Conservation (phyloP, 2,329 filamentous ascomycete species). For the Trichophyton equinum region DNA sequence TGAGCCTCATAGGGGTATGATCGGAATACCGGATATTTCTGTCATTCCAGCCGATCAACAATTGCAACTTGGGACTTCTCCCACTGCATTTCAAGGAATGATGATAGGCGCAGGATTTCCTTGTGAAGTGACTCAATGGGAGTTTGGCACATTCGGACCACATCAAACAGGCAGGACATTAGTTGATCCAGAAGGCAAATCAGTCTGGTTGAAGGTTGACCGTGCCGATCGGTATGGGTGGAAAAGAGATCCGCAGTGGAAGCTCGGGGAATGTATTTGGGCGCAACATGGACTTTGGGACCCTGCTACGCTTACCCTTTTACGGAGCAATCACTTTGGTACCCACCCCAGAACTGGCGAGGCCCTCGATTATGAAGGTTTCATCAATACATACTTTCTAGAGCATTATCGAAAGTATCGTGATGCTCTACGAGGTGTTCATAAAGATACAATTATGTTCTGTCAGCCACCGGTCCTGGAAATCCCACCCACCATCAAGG, state of each 20-base stretch:
- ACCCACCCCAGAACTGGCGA: constrained; percentile 64
- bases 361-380: constrained; percentile 65
- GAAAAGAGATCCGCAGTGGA: constrained; percentile 79
- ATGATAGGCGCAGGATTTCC: constrained; percentile 82
- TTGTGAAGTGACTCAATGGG: constrained; percentile 82
- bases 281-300: constrained; percentile 97
- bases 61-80: constrained; percentile 81
- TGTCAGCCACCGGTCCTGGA: constrained; percentile 88
- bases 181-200: constrained; percentile 76
- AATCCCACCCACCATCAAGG: constrained; percentile 77
- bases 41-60: constrained; percentile 76
- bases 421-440: constrained; percentile 59
- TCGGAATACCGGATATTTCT: constrained; percentile 70
- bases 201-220: constrained; percentile 68
- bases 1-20: constrained; percentile 79
- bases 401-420: constrained; percentile 66
- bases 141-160: constrained; percentile 84
- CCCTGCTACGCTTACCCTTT: constrained; percentile 57
- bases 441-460: constrained; percentile 72
- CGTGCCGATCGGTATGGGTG: constrained; percentile 88
- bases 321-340: constrained; percentile 79
- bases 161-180: constrained; percentile 75
- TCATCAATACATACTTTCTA: constrained; percentile 88
- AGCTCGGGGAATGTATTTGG: constrained; percentile 89
- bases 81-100: constrained; percentile 88